phyloP scores from a whole-genome alignment of 2,329 filamentous ascomycete species.

The Aspergillus nomiae region DNA sequence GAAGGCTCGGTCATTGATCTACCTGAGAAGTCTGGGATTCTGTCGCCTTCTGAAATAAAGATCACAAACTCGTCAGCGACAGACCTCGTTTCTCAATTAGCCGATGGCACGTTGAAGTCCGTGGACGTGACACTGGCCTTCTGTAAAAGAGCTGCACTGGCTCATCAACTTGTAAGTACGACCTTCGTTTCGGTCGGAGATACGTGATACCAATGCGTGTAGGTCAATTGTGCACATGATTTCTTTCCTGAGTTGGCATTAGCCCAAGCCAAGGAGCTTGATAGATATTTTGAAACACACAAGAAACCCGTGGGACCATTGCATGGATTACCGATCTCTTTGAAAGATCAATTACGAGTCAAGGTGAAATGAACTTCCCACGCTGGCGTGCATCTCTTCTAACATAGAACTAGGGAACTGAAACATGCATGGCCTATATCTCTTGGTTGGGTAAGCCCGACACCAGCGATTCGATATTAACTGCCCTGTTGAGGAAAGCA shows the following conservation, averaged over 20 bases:
- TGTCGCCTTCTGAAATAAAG: background rate
- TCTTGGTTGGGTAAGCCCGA: background rate
- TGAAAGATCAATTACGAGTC: slow-evolving; percentile 1
- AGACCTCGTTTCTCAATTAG: slow-evolving; percentile 3
- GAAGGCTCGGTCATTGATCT: background rate
- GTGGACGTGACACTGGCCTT: slow-evolving; percentile 26
- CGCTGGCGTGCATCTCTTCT: background rate
- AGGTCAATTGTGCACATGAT: background rate
- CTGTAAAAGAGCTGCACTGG: slow-evolving; percentile 24
- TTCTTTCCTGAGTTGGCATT: slow-evolving; percentile 1
- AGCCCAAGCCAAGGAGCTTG: background rate
- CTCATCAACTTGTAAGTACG: slow-evolving; percentile 22
- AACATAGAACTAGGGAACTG: background rate
- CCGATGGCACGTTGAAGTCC: slow-evolving; percentile 18
- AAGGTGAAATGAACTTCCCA: background rate
- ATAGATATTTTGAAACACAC: background rate
- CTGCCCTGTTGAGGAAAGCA: slow-evolving; percentile 14
- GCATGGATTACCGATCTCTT: background rate
- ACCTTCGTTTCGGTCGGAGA: background rate
- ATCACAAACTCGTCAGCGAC: background rate
- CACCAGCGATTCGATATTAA: slow-evolving; percentile 13
- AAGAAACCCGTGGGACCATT: slow-evolving; percentile 3
- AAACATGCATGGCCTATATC: background rate
- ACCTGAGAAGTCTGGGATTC: background rate
- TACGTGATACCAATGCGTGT: background rate